Base-by-base conservation (phyloP, 2,329 filamentous ascomycete genomes). In the Colletotrichum zoysiae region DNA sequence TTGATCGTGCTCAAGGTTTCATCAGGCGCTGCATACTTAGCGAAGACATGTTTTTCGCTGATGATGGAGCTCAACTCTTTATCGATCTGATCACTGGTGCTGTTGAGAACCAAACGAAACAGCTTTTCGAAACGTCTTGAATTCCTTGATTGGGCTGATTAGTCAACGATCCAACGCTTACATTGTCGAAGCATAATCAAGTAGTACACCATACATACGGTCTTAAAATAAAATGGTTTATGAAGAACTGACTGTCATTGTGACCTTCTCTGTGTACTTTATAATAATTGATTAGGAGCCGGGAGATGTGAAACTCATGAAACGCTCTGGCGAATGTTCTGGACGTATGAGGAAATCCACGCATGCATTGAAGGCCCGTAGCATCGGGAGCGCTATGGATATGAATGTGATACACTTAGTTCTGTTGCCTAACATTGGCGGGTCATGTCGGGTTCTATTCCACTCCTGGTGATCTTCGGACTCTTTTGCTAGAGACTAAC, bases 11-110 rank as follows among this genome's bases (percentile, higher is more conserved):
- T 23, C 59, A 50, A 30, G 53, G 55, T 16, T 57, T 46, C 42
- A 64, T 64, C 5, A 40, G 33, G 3, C 65, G 59, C 44, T 57
- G 59, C 51, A 42, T 68, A 0, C 14, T 42, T 5, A 68, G 59
- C 23, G 59, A 68, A 23, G 16, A 46, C 3, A 16, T 68, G 30
- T 68, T 68, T 23, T 68, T 56, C 53, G 59, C 65, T 1, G 42
- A 68, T 5, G 14, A 64, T 12, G 59, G n/a, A 14, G 65, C 59
- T 12, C 38, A 35, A 23, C 30, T n/a, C 12, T 8, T 68, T 3
- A 48, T 68, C 30, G 18, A 68, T 16, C 3, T 50, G 0, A 23
- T 64, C 12, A 50, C 16, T 4, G 33, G 50, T 14, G 42, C 48
- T 50, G 14, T 33, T 3, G 8, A 51, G 2, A 23, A 11, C 6